Evolutionary conservation across 208 protist genomes (phyloP).

Genomic region (Trypanosoma platydactyli): DNA sequence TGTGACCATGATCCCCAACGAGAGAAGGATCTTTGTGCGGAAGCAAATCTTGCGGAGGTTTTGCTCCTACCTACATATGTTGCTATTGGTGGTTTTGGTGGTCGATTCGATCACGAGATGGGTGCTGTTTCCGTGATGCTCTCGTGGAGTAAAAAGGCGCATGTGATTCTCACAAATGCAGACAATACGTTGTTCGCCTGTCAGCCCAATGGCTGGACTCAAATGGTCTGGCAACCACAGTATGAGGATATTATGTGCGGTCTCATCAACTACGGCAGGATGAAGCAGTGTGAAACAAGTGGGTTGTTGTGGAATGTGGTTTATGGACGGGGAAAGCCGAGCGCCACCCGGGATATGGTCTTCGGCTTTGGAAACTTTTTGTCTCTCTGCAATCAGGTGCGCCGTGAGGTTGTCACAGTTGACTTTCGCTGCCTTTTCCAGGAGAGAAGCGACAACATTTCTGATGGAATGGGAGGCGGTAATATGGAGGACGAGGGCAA

Average conservation of each 20-base stretch:
- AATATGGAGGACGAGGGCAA: neutral
- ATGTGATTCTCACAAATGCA: slow-evolving; percentile 44
- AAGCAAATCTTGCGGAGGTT: slow-evolving; percentile 13
- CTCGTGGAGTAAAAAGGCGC: neutral
- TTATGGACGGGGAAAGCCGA: slow-evolving; percentile 44
- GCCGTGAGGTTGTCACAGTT: slow-evolving; percentile 47
- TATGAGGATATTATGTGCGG: slow-evolving; percentile 44
- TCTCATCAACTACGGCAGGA: slow-evolving; percentile 54
- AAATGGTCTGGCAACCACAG: slow-evolving; percentile 31
- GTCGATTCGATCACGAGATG: slow-evolving; percentile 80
- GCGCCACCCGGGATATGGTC: slow-evolving; percentile 27
- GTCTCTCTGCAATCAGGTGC: slow-evolving; percentile 56
- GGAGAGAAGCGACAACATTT: neutral
- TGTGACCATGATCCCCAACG: slow-evolving; percentile 12
- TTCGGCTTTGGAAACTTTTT: slow-evolving; percentile 64
- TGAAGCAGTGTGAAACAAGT: slow-evolving; percentile 67
- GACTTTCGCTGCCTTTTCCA: slow-evolving; percentile 39
- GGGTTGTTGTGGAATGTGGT: slow-evolving; percentile 76
- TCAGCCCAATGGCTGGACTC: slow-evolving; percentile 67
- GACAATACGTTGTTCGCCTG: slow-evolving; percentile 70
- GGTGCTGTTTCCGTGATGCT: slow-evolving; percentile 32
- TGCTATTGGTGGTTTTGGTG: slow-evolving; percentile 65
- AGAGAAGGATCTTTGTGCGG: slow-evolving; percentile 15
- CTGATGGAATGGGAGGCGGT: neutral
- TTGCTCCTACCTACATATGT: slow-evolving; percentile 57